Evolutionary conservation across 2,329 filamentous ascomycete species (phyloP), one percentile per base, ranked within the genome.

Genomic region (Emmonsiellopsis sp.): DNA sequence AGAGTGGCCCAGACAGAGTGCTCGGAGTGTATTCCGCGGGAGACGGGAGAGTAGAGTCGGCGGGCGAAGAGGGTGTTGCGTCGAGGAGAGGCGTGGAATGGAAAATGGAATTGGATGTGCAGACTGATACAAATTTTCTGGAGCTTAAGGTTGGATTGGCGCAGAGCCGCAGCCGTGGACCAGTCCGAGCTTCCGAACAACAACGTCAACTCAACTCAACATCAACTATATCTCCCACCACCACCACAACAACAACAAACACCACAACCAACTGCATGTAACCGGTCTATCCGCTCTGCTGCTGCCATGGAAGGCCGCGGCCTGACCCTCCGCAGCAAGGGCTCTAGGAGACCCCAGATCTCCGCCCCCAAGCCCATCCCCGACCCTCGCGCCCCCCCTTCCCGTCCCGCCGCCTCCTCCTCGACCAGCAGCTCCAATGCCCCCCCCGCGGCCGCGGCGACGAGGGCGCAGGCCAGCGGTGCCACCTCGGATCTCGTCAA

Each of bases 401-500:
- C 50, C 42, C 21, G 21, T 27, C 21, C 21, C 21, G 21, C 21
- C 21, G 14, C 37, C 37, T 40, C 37, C 37, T 40, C 37, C 3
- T 40, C 37, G 11, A 40, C 11, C 32, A 33, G 21, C n/a, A 34
- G 13, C 7, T 17, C 31, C 14, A 40, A 33, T 32, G 33, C 59
- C 39, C 73, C 61, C 63, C 64, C 67, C 57, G 14, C 45, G 14
- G 14, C 45, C 14, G 33, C 61, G 58, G 68, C 51, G 63, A 64
- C 52, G 40, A 65, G 68, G 71, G 40, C 71, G 72, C 57, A 65
- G 71, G 53, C 36, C 10, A 74, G 71, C 52, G 74, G 67, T 54
- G 78, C 80, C 62, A 85, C 83, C 42, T 81, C 82, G 14, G 92
- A 98, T 68, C 77, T 97, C 52, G 91, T 98, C 55, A 97, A 97